These are phyloP conservation scores for Chlamydomonas sp. DNA, from an alignment of 139 green algal species.

Conservation along the genomic window DNA sequence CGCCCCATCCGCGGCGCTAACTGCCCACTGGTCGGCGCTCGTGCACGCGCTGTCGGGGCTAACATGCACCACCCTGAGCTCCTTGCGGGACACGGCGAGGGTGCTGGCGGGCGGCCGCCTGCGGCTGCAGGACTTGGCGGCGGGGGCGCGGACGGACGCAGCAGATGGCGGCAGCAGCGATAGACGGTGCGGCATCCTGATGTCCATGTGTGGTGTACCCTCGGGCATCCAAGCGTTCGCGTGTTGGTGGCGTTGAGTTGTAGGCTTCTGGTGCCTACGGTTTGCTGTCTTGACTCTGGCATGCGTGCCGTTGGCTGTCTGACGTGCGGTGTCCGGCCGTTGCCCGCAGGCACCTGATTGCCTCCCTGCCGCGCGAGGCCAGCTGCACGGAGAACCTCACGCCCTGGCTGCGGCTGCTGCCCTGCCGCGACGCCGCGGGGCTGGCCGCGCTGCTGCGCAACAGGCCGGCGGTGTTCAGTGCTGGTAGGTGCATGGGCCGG, in stretches of 20 bases:
- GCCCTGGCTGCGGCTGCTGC: slow-evolving; percentile 92
- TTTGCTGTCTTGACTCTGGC: not conserved
- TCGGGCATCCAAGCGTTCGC: no score
- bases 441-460: slow-evolving; percentile 65
- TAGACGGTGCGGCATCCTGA: no score
- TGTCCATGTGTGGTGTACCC: no score
- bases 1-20: not conserved
- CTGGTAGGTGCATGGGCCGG: slow-evolving; percentile 22
- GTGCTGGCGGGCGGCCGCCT: slow-evolving; percentile 1
- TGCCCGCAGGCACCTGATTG: slow-evolving; percentile 60
- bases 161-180: not conserved
- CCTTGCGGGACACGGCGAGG: slow-evolving; percentile 34
- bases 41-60: slow-evolving; percentile 68
- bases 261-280: no score
- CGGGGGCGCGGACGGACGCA: not conserved
- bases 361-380: slow-evolving; percentile 75
- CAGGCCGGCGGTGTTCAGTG: slow-evolving; percentile 61
- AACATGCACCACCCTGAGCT: slow-evolving; percentile 72
- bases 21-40: slow-evolving; percentile 53
- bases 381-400: slow-evolving; percentile 94
- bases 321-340: not conserved
- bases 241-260: no score
- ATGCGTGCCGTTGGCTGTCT: not conserved
- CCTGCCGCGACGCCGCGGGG: slow-evolving; percentile 75
- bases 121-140: not conserved